Conservation (phyloP, 768 basidiomycete species). For the Porpolomopsis calyptriformis region DNA sequence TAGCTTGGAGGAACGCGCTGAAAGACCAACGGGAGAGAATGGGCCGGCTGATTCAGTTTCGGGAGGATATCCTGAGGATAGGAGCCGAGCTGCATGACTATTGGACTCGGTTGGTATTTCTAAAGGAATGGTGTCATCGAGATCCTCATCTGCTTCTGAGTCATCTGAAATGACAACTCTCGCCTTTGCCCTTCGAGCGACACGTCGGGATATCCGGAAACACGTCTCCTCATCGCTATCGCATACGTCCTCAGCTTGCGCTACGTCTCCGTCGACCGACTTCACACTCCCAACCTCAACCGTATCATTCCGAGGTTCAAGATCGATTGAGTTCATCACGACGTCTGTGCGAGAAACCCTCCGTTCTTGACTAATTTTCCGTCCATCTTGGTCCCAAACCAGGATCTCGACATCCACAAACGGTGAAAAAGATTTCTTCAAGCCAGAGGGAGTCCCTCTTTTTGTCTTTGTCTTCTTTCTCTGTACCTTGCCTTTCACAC, state of each 20-base stretch:
- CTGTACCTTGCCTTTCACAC: slow-evolving; percentile 9
- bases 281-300: no score
- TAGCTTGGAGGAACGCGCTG: background rate
- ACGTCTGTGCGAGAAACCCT: slow-evolving; percentile 41
- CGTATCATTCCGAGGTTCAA: no score
- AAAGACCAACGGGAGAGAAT: no score
- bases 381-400: slow-evolving; percentile 51
- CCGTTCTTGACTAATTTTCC: slow-evolving; percentile 47
- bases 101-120: background rate
- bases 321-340: slow-evolving; percentile 23
- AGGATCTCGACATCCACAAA: slow-evolving; percentile 58
- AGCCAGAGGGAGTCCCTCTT: slow-evolving; percentile 23
- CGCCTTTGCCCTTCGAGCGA: background rate
- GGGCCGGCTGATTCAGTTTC: no score
- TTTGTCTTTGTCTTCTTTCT: slow-evolving; percentile 17
- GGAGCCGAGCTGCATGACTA: no score
- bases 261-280: no score
- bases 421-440: slow-evolving; percentile 31
- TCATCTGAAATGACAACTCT: slow-evolving; percentile 4
- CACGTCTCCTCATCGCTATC: background rate
- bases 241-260: background rate
- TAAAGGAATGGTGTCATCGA: background rate
- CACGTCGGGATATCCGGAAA: background rate
- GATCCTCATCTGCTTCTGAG: background rate
- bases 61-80: no score